phyloP scores from a whole-genome alignment of 257 asterid genomes.

The Lavandula angustifolia region DNA sequence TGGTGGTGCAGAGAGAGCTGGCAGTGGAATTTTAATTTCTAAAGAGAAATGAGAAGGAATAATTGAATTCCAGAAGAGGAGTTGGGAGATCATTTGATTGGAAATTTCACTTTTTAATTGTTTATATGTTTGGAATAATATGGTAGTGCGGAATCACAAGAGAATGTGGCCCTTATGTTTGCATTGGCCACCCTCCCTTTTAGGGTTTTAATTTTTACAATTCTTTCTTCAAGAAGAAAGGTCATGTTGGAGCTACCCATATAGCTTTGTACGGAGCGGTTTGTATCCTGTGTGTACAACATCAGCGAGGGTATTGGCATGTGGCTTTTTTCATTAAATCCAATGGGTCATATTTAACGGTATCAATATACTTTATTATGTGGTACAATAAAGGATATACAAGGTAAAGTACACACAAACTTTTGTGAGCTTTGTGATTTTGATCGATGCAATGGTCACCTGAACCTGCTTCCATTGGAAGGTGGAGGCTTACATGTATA shows the following conservation, averaged over 20 bases:
- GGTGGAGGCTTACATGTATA: background rate
- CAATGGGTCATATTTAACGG: no score
- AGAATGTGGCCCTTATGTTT: constrained; percentile 42
- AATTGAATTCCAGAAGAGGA: constrained; percentile 56
- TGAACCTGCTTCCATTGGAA: constrained; percentile 46
- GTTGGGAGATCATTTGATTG: constrained; percentile 65
- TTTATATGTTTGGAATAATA: constrained; percentile 66
- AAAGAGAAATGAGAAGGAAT: constrained; percentile 50
- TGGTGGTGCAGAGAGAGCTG: constrained; percentile 46
- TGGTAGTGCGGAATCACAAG: constrained; percentile 79
- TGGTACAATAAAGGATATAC: no score
- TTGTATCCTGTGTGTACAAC: no score
- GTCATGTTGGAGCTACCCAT: constrained; percentile 4
- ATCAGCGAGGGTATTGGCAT: no score
- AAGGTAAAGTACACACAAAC: no score
- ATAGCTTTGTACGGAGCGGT: no score
- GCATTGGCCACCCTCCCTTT: constrained; percentile 32
- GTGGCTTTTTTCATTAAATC: no score
- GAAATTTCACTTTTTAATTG: constrained; percentile 61
- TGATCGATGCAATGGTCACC: constrained; percentile 51
- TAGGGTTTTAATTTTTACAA: constrained; percentile 27
- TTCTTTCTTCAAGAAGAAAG: constrained; percentile 31
- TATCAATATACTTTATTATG: no score
- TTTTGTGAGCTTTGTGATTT: no score
- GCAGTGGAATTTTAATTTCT: constrained; percentile 35